Conservation (phyloP, 768 basidiomycete species). For the Clitopilus passeckerianus region DNA sequence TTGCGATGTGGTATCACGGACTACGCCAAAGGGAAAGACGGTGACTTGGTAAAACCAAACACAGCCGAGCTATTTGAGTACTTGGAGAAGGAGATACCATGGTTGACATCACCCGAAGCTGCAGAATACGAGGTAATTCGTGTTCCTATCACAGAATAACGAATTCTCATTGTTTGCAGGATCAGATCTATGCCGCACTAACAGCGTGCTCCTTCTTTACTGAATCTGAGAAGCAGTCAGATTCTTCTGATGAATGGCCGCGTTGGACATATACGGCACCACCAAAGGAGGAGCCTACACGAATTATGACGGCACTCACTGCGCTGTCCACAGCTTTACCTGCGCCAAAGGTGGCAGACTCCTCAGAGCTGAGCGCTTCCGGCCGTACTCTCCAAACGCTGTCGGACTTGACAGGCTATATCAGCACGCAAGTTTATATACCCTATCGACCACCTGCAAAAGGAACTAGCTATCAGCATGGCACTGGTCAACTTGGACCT, state of each 20-base stretch:
- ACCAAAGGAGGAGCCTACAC: constrained; percentile 26
- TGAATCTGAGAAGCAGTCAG: constrained; percentile 20
- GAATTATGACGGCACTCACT: constrained; percentile 30
- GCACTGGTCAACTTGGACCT: constrained; percentile 19
- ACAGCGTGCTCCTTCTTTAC: constrained; percentile 46
- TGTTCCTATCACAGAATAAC: background rate
- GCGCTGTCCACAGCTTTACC: constrained; percentile 32
- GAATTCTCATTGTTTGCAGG: constrained; percentile 10
- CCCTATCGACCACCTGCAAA: constrained; percentile 31
- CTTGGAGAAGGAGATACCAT: constrained; percentile 54
- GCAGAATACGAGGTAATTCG: constrained; percentile 44
- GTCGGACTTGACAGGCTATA: constrained; percentile 73
- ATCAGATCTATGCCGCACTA: constrained; percentile 62
- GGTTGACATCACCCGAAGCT: constrained; percentile 51
- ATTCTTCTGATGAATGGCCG: constrained; percentile 13
- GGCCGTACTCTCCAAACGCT: constrained; percentile 64
- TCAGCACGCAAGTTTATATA: constrained; percentile 68
- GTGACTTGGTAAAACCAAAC: constrained; percentile 32
- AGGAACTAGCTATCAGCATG: constrained; percentile 19
- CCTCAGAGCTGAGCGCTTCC: constrained; percentile 28
- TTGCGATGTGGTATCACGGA: constrained; percentile 62
- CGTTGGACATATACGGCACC: constrained; percentile 38
- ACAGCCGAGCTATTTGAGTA: constrained; percentile 57
- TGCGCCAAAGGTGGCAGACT: constrained; percentile 11
- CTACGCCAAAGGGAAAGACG: constrained; percentile 30